phyloP scores from a whole-genome alignment of 1,284 basidiomycete species.

The Stygiomarasmius scandens region DNA sequence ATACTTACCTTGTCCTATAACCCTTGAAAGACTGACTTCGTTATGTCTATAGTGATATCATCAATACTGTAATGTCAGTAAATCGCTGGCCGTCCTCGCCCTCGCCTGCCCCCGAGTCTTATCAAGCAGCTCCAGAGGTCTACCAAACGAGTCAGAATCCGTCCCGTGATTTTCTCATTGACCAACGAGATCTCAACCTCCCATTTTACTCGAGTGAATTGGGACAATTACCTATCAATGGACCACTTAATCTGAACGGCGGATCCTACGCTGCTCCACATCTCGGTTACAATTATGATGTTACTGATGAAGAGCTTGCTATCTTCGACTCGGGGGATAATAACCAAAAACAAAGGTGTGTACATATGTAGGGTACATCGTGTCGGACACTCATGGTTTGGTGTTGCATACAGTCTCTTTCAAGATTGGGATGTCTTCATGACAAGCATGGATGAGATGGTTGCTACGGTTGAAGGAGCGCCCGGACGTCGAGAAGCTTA shows the following conservation, averaged over 20 bases:
- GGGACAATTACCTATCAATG: background rate
- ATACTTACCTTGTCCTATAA: background rate
- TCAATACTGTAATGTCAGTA: constrained; percentile 5
- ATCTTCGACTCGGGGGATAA: background rate
- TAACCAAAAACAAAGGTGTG: too few relatives aligned
- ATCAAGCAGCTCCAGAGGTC: too few relatives aligned
- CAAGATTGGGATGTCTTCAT: constrained; percentile 12
- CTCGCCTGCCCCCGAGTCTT: background rate
- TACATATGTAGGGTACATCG: too few relatives aligned
- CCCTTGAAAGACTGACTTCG: background rate
- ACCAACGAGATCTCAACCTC: background rate
- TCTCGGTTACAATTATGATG: background rate
- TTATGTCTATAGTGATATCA: background rate
- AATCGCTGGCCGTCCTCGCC: background rate
- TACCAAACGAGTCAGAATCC: too few relatives aligned
- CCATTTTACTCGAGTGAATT: constrained; percentile 5
- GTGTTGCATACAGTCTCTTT: background rate
- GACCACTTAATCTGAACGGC: background rate
- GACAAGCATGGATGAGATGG: constrained; percentile 8
- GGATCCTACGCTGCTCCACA: background rate
- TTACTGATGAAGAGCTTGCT: background rate
- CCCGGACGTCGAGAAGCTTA: too few relatives aligned
- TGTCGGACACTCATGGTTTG: too few relatives aligned
- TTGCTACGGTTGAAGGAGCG: background rate
- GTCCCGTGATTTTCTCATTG: background rate